Percentiles rank a stretch among this genome's conserved stretches.
These are phyloP conservation scores for Chrysophaeum taylorii DNA, from an alignment of 352 stramenopile genomes.

Conservation along the genomic window DNA sequence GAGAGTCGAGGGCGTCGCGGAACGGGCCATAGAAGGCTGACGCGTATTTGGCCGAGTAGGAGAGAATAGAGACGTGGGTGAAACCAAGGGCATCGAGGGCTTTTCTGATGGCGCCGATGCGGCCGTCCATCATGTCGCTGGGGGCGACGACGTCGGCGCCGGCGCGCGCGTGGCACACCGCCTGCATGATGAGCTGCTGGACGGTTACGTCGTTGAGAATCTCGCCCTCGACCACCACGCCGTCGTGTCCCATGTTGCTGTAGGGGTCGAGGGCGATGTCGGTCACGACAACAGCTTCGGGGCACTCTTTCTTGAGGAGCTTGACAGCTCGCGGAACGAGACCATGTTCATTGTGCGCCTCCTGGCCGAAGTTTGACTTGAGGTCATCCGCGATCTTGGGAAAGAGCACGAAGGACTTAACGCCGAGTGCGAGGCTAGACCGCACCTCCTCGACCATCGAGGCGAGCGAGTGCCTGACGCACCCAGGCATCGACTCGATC, in stretches of 20 bases:
- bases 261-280: constrained; percentile 81
- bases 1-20: constrained; percentile 91
- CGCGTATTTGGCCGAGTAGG: constrained; percentile 96
- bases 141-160: constrained; percentile 94
- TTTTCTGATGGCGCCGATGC: constrained; percentile 83
- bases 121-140: constrained; percentile 79
- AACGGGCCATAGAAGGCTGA: constrained; percentile 89
- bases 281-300: constrained; percentile 60
- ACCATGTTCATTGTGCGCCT: constrained; percentile 70
- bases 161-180: constrained; percentile 83
- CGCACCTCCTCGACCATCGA: constrained; percentile 65
- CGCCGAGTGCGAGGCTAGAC: constrained; percentile 53
- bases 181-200: constrained; percentile 85
- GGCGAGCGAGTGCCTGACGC: constrained; percentile 51
- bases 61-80: constrained; percentile 94
- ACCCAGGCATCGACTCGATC: constrained; percentile 71
- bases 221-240: constrained; percentile 82
- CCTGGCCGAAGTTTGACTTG: constrained; percentile 67
- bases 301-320: constrained; percentile 66
- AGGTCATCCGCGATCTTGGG: constrained; percentile 63
- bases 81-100: constrained; percentile 87
- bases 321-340: constrained; percentile 65
- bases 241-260: constrained; percentile 74
- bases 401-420: constrained; percentile 65
- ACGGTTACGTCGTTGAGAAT: constrained; percentile 93